Evolutionary conservation across 768 basidiomycete species (phyloP), one percentile per base, ranked within the genome.

Genomic region (Mycena capillaripes): DNA sequence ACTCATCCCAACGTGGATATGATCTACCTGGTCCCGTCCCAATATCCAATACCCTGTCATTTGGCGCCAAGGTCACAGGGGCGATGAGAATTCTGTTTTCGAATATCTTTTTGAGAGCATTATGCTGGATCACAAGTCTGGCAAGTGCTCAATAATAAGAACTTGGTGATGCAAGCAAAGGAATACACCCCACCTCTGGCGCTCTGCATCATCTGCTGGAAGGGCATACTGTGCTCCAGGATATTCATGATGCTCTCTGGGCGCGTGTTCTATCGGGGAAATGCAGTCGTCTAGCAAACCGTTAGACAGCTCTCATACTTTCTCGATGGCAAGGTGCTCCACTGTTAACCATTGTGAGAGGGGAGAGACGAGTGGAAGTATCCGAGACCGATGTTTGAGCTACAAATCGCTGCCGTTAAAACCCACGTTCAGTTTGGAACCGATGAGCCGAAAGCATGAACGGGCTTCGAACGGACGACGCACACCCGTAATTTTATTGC

Each of bases 51-150:
- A 68, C 66, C 19, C 19, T 42, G 50, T 59, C 56, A 27, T 42
- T 25, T n/a, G 42, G 29, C 8, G 17, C 11, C 34, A 62, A 40
- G 34, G 65, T 29, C 21, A 66, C 64, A 2, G 70, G 70, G 11
- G 64, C 55, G 48, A 66, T 32, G 9, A 71, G 44, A n/a, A 66
- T 64, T 23, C 57, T 42, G 30, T 59, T 55, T 21, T 58, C 57
- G 36, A 65, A 73, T 4, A 62, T 46, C 40, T 55, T 36, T 34
- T 53, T 68, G n/a, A 76, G 58, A 34, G 63, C 59, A 34, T 64
- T 59, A 27, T 76, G 72, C 55, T 76, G 72, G 8, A 56, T 30
- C 42, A 63, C 66, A 42, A 73, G 64, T 52, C 60, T 44, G 62
- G 70, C 25, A 66, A 65, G 48, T 46, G 23, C 34, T 68, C 14